Conservation (phyloP, 2,329 filamentous ascomycete genomes). For the Aspergillus tamarii region DNA sequence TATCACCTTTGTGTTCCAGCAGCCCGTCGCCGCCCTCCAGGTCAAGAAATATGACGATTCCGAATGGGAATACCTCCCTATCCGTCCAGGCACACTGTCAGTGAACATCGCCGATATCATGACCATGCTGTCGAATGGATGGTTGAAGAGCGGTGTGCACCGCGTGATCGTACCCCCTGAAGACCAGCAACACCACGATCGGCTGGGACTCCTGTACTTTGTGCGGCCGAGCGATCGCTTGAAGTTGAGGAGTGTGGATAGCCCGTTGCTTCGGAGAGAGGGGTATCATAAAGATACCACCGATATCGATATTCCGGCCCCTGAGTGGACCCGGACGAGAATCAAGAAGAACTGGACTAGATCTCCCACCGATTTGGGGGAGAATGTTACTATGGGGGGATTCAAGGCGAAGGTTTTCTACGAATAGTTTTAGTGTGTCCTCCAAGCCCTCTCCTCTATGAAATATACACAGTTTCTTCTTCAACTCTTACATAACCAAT, state of each 20-base stretch:
- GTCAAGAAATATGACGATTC: slow-evolving; percentile 50
- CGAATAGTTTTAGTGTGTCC: not conserved
- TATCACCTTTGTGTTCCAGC: slow-evolving; percentile 60
- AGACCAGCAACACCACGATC: slow-evolving; percentile 47
- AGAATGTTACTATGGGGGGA: slow-evolving; percentile 10
- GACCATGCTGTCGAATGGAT: slow-evolving; percentile 52
- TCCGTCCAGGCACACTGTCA: slow-evolving; percentile 51
- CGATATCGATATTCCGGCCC: slow-evolving; percentile 19
- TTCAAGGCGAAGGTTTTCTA: slow-evolving; percentile 13
- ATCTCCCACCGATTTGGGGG: slow-evolving; percentile 15
- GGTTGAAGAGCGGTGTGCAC: slow-evolving; percentile 52
- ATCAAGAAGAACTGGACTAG: slow-evolving; percentile 34
- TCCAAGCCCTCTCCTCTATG: not conserved
- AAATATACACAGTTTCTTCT: not conserved
- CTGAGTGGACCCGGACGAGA: slow-evolving; percentile 31
- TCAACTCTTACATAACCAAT: not conserved
- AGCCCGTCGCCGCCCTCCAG: slow-evolving; percentile 61
- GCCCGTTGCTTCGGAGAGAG: slow-evolving; percentile 36
- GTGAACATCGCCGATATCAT: slow-evolving; percentile 57
- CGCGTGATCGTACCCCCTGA: slow-evolving; percentile 50
- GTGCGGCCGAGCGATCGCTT: slow-evolving; percentile 45
- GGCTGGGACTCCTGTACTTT: slow-evolving; percentile 47
- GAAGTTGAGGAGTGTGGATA: slow-evolving; percentile 34
- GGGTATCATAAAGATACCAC: slow-evolving; percentile 24
- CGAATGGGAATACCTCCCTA: slow-evolving; percentile 54